A percentile compares a stretch with the other conserved stretches of the same genome.
phyloP scores from a whole-genome alignment of 2,329 filamentous ascomycete species.

The Colletotrichum sp. region DNA sequence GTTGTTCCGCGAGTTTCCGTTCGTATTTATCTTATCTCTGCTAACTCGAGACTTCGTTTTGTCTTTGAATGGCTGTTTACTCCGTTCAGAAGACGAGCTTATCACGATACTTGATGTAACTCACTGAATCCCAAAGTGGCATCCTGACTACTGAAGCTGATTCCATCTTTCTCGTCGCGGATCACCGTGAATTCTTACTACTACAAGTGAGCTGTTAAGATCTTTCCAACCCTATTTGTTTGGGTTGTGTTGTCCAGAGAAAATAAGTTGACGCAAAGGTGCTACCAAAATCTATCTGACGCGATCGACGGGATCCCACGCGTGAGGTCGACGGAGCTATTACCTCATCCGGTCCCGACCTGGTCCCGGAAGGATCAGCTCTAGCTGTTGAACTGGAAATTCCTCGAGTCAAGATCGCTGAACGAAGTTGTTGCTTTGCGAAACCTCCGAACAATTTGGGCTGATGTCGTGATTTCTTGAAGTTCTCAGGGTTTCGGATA shows the following conservation, averaged over 20 bases:
- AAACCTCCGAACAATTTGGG: not conserved
- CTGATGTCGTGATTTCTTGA: not conserved
- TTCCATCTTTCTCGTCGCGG: not conserved
- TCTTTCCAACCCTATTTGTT: no score
- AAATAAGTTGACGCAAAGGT: not conserved
- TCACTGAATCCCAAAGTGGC: not conserved
- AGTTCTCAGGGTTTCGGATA: not conserved
- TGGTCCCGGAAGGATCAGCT: not conserved
- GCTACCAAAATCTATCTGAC: not conserved
- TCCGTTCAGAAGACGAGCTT: not conserved
- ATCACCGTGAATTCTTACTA: accelerated
- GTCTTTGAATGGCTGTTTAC: not conserved
- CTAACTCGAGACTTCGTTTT: not conserved
- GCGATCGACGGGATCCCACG: not conserved
- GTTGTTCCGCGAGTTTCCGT: not conserved
- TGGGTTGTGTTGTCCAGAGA: not conserved
- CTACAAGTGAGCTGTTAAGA: not conserved
- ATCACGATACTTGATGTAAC: no score
- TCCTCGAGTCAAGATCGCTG: not conserved
- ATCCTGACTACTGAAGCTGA: not conserved
- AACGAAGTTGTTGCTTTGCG: not conserved
- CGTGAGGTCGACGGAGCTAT: not conserved
- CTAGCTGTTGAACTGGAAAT: not conserved
- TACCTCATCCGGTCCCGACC: not conserved
- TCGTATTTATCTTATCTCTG: not conserved